Conservation (phyloP, 2,329 filamentous ascomycete genomes). For the Diaporthe aspalathi region DNA sequence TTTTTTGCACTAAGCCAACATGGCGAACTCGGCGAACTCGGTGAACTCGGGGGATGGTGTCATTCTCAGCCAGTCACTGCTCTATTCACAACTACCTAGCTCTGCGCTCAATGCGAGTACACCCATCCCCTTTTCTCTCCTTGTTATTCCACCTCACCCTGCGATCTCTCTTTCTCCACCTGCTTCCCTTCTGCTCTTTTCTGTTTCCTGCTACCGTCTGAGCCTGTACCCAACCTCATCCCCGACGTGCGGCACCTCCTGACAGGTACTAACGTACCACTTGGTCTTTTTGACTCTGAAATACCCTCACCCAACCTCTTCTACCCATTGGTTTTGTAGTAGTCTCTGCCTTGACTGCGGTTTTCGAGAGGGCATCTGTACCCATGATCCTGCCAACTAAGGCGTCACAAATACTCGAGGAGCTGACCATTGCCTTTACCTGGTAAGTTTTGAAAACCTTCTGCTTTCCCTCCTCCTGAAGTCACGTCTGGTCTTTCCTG, state of each 20-base stretch:
- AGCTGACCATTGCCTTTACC: neutral
- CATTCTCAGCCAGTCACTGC: neutral
- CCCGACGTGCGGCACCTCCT: too few relatives aligned
- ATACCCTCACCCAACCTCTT: neutral
- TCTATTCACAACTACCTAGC: too few relatives aligned
- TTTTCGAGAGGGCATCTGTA: slow-evolving; percentile 1
- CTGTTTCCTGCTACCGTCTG: neutral
- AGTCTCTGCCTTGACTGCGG: neutral
- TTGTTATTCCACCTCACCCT: neutral
- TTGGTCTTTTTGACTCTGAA: neutral
- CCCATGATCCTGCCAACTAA: neutral
- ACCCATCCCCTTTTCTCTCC: neutral
- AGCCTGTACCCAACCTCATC: neutral
- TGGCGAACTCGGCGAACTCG: neutral
- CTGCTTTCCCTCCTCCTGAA: neutral
- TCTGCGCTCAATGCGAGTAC: neutral
- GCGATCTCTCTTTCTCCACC: neutral
- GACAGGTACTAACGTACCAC: neutral
- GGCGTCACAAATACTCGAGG: neutral
- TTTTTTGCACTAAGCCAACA: neutral
- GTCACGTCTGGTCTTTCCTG: neutral
- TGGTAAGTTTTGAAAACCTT: neutral
- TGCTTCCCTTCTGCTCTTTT: neutral
- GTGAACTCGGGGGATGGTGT: too few relatives aligned
- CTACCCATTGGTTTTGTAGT: neutral